These are phyloP conservation scores for Cryoendolithus antarcticus DNA, from an alignment of 2,329 filamentous ascomycete species.

Conservation along the genomic window DNA sequence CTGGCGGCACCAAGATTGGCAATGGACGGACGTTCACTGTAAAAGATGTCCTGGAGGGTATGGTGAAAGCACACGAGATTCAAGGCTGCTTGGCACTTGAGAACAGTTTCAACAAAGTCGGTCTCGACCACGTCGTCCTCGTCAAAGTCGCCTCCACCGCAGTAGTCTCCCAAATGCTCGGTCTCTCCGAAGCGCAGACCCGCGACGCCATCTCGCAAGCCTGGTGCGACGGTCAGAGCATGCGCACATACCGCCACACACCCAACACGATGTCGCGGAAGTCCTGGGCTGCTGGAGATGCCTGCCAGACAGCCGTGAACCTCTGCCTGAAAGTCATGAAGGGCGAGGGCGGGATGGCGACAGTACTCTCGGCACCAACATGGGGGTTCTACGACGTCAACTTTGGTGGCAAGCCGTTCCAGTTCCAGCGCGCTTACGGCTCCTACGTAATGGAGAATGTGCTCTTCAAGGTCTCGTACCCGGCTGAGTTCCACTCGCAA, in stretches of 20 bases:
- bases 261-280: conserved; percentile 99
- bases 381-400: conserved; percentile 99
- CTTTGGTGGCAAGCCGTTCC: conserved; percentile 90
- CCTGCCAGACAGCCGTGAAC: conserved; percentile 95
- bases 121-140: conserved; percentile 90
- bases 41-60: conserved; percentile 83
- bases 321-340: conserved; percentile 94
- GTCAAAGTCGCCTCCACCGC: conserved; percentile 96
- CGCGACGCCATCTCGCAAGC: conserved; percentile 93
- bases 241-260: conserved; percentile 93
- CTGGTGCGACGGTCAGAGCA: conserved; percentile 90
- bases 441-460: conserved; percentile 99
- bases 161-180: conserved; percentile 90
- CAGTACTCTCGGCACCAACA: conserved; percentile 77
- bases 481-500: conserved; percentile 97
- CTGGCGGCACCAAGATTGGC: conserved; percentile 55
- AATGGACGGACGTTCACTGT: conserved; percentile 73
- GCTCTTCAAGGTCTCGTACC: conserved; percentile 98
- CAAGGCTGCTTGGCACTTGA: conserved; percentile 93
- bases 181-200: conserved; percentile 78
- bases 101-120: conserved; percentile 98
- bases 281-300: conserved; percentile 97
- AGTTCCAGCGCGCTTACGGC: conserved; percentile 91
- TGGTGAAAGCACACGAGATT: conserved; percentile 96
- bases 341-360: conserved; percentile 83